Evolutionary conservation across 192 early-diverging fungal genomes (phyloP).

Genomic region (Coemansia sp.): DNA sequence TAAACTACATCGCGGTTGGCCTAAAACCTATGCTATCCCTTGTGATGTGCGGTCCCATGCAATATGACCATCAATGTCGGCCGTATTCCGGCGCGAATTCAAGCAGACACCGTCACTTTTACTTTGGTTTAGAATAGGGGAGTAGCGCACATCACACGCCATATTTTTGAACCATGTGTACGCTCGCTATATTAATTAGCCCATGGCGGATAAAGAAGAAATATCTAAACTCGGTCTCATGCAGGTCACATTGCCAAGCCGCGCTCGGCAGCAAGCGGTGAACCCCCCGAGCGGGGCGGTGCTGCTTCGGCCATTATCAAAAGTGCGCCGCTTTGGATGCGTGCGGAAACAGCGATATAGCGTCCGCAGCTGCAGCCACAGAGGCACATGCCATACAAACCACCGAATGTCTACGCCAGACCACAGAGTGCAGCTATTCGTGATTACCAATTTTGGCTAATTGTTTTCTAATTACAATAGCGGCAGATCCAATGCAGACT

Average conservation of each 20-base stretch:
- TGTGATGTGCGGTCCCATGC: conserved; percentile 7
- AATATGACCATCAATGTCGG: neutral
- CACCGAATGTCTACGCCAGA: neutral
- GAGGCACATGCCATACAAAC: neutral
- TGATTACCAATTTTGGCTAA: neutral
- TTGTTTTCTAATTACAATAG: neutral
- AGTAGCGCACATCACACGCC: neutral
- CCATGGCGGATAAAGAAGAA: neutral
- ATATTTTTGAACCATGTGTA: conserved; percentile 4
- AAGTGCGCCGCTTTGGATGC: neutral
- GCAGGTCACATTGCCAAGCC: neutral
- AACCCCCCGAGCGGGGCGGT: neutral
- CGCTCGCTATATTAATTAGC: conserved; percentile 2
- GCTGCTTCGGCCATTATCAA: neutral
- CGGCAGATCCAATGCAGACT: neutral
- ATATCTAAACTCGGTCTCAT: neutral
- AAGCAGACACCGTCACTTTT: neutral
- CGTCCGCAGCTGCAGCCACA: neutral
- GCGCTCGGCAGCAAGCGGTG: neutral
- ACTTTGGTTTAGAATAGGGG: neutral
- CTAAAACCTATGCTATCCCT: neutral
- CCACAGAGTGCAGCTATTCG: neutral
- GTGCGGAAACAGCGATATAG: conserved; percentile 3
- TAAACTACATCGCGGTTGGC: conserved; percentile 2
- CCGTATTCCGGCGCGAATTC: neutral